Evolutionary conservation across 1,139 yeast genomes (phyloP).

Genomic region (Saccharomycopsis hybrid): DNA sequence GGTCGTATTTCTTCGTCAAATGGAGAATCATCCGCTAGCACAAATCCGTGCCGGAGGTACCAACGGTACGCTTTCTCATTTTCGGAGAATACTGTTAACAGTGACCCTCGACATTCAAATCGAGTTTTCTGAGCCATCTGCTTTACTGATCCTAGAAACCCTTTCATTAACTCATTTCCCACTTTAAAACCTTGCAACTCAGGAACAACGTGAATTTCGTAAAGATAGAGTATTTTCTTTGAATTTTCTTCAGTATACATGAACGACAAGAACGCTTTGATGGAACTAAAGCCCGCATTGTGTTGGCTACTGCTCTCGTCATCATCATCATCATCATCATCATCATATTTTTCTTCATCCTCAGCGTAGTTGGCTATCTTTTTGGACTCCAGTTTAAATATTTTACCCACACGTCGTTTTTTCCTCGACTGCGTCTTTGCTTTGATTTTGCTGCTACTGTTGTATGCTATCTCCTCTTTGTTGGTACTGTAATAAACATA

Average conservation of each 20-base stretch:
- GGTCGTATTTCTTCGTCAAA: constrained; percentile 34
- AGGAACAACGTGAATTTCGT: constrained; percentile 12
- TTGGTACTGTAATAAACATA: constrained; percentile 4
- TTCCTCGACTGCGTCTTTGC: not conserved
- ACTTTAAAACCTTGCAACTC: constrained; percentile 5
- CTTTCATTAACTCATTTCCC: constrained; percentile 4
- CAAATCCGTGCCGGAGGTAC: constrained; percentile 39
- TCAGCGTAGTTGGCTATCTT: not conserved
- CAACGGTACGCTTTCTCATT: constrained; percentile 39
- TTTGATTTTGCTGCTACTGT: not conserved
- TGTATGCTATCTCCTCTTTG: not conserved
- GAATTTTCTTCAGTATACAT: constrained; percentile 6
- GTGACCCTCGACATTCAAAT: constrained; percentile 24
- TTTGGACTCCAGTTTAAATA: too few species aligned
- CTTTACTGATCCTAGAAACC: not conserved
- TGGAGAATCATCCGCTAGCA: constrained; percentile 38
- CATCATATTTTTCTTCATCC: too few species aligned
- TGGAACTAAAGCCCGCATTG: not conserved
- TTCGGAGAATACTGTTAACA: constrained; percentile 47
- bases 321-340: too few species aligned
- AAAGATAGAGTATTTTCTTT: constrained; percentile 9
- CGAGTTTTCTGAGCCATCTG: not conserved
- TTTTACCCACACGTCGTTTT: too few species aligned
- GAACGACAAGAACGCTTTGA: constrained; percentile 10
- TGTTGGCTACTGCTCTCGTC: too few species aligned